phyloP scores from a whole-genome alignment of 129 eudicot genomes.

The Deinandra increscens region DNA sequence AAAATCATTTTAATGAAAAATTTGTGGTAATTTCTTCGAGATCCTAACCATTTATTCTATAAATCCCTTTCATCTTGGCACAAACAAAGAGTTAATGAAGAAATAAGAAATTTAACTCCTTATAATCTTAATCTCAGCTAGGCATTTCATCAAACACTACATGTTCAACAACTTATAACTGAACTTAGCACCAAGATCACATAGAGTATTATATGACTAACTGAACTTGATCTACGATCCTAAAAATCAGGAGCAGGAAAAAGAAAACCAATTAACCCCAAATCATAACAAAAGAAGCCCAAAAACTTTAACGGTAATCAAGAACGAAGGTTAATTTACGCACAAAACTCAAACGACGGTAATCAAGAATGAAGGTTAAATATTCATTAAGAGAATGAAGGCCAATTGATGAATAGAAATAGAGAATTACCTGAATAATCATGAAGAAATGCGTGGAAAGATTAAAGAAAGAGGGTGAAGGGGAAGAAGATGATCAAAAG shows the following conservation, averaged over 20 bases:
- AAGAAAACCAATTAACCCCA: neutral
- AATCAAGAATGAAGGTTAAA: conserved; percentile 1
- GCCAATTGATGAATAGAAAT: neutral
- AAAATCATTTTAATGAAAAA: neutral
- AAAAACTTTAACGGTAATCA: conserved; percentile 3
- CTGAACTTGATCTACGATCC: conserved; percentile 25
- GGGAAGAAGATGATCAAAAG: conserved; percentile 14
- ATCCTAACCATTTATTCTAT: neutral
- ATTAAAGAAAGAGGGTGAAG: conserved; percentile 11
- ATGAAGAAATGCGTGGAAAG: conserved; percentile 21
- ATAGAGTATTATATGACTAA: neutral
- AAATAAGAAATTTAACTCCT: neutral
- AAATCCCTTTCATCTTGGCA: neutral
- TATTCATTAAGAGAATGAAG: neutral
- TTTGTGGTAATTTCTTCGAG: conserved; percentile 7
- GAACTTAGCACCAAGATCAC: neutral
- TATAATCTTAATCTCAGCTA: conserved; percentile 12
- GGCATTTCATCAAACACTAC: conserved; percentile 12
- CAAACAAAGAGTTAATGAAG: neutral
- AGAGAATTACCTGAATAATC: conserved; percentile 33
- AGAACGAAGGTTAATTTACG: neutral
- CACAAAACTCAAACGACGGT: neutral
- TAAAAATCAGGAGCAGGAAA: neutral
- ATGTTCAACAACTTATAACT: neutral
- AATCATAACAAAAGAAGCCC: neutral